phyloP scores from a whole-genome alignment of 2,329 filamentous ascomycete genomes.

The Aureobasidium uvarum region DNA sequence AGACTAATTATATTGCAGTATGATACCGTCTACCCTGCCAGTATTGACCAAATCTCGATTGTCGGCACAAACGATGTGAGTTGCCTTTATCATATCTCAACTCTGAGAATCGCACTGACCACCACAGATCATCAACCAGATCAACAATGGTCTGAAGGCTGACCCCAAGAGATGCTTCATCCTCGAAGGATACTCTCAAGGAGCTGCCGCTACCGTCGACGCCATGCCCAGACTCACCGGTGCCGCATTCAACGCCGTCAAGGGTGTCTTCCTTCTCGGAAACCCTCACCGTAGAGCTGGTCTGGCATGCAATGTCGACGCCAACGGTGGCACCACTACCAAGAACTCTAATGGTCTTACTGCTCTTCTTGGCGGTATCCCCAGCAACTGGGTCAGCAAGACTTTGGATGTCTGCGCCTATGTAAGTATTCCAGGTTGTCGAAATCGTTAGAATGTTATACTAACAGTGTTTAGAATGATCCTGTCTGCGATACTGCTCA shows the following conservation, averaged over 20 bases:
- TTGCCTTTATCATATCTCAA: background rate
- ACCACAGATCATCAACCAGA: constrained; percentile 37
- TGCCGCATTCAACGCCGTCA: constrained; percentile 38
- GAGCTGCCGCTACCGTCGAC: constrained; percentile 40
- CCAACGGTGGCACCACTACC: constrained; percentile 39
- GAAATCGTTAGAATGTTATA: background rate
- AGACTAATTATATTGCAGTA: constrained; percentile 29
- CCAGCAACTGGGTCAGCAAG: constrained; percentile 39
- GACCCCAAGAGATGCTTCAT: constrained; percentile 40
- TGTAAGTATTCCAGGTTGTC: constrained; percentile 31
- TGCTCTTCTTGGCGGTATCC: constrained; percentile 30
- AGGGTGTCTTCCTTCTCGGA: constrained; percentile 42
- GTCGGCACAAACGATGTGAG: constrained; percentile 35
- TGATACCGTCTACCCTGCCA: constrained; percentile 40
- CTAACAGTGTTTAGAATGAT: constrained; percentile 35
- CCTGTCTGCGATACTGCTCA: constrained; percentile 41
- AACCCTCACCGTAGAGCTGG: constrained; percentile 39
- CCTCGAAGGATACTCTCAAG: constrained; percentile 42
- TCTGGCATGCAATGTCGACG: constrained; percentile 40
- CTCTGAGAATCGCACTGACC: background rate
- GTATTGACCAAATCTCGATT: constrained; percentile 33
- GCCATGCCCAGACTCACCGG: constrained; percentile 39
- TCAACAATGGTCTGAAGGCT: constrained; percentile 33
- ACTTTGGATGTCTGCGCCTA: constrained; percentile 41
- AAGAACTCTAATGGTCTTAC: constrained; percentile 36